Percentiles rank a stretch among this genome's conserved stretches.
These are phyloP conservation scores for Plantago ovata DNA, from an alignment of 257 asterid genomes.

Conservation along the genomic window DNA sequence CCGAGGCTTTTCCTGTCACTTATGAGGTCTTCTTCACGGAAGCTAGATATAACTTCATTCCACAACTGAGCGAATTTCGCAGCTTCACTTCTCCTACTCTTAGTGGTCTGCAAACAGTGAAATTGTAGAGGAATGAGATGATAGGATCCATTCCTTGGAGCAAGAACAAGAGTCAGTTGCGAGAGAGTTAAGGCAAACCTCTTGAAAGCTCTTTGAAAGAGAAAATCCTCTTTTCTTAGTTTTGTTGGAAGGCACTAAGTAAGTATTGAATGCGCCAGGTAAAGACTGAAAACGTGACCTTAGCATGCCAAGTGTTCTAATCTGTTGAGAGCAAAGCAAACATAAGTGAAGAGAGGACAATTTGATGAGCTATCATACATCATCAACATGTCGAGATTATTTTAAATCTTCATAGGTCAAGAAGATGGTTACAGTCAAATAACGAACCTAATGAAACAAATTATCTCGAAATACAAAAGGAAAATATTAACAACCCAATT, in stretches of 20 bases:
- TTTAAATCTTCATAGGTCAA: too few relatives aligned
- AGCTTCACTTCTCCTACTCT: conserved; percentile 81
- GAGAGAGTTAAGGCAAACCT: conserved; percentile 44
- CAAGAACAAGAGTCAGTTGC: conserved; percentile 15
- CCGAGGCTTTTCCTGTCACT: conserved; percentile 69
- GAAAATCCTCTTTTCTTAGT: conserved; percentile 62
- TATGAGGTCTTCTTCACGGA: conserved; percentile 96
- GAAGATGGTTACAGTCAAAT: not conserved
- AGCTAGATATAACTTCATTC: conserved; percentile 51
- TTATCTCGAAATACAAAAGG: not conserved
- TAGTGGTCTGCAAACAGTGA: conserved; percentile 42
- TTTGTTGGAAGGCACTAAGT: conserved; percentile 70
- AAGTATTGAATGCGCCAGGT: conserved; percentile 86
- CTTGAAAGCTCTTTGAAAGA: conserved; percentile 54
- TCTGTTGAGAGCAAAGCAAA: conserved; percentile 39
- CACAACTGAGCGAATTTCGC: conserved; percentile 85
- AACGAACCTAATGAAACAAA: not conserved
- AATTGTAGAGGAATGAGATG: conserved; percentile 9
- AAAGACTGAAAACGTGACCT: conserved; percentile 83
- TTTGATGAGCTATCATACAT: too few relatives aligned
- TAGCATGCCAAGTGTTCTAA: conserved; percentile 83
- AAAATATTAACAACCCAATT: conserved; percentile 4
- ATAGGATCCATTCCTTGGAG: conserved; percentile 11
- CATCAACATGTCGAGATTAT: too few relatives aligned
- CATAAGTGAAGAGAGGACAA: conserved; percentile 14